phyloP scores from a whole-genome alignment of 352 stramenopile species.

The Globisporangium cylindrosporum region DNA sequence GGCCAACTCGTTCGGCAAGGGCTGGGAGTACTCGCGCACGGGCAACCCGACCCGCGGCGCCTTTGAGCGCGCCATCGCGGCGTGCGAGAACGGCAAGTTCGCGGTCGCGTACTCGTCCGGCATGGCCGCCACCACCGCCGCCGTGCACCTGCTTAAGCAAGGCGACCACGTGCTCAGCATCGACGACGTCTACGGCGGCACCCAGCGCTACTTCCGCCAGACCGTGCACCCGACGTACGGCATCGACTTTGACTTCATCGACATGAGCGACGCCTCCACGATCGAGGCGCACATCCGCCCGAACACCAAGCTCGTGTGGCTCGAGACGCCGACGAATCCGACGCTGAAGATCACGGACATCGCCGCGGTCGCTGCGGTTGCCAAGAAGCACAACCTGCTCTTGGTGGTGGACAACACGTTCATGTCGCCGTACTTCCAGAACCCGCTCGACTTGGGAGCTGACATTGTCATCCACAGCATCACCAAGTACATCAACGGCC shows the following conservation, averaged over 20 bases:
- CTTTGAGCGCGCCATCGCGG: slow-evolving; percentile 91
- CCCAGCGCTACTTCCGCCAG: slow-evolving; percentile 92
- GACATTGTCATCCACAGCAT: slow-evolving; percentile 93
- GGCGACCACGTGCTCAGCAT: slow-evolving; percentile 95
- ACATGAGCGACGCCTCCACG: slow-evolving; percentile 86
- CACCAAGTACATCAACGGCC: slow-evolving; percentile 97
- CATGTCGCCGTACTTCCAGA: slow-evolving; percentile 92
- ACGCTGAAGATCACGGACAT: slow-evolving; percentile 95
- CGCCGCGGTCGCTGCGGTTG: slow-evolving; percentile 85
- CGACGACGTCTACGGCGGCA: slow-evolving; percentile 95
- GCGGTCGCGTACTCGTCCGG: slow-evolving; percentile 89
- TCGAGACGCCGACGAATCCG: slow-evolving; percentile 93
- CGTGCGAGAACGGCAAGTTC: slow-evolving; percentile 90
- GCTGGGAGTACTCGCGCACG: slow-evolving; percentile 94
- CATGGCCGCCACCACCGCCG: slow-evolving; percentile 86
- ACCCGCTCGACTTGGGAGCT: slow-evolving; percentile 88
- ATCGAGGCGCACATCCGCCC: slow-evolving; percentile 81
- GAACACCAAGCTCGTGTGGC: slow-evolving; percentile 94
- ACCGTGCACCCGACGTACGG: slow-evolving; percentile 89
- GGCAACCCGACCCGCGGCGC: slow-evolving; percentile 95
- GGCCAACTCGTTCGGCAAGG: slow-evolving; percentile 92
- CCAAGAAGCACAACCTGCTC: slow-evolving; percentile 86
- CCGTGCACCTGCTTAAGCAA: slow-evolving; percentile 86
- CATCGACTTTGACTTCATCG: slow-evolving; percentile 93
- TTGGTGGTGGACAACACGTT: slow-evolving; percentile 95